These are phyloP conservation scores for Penicillium digitatum DNA, from an alignment of 2,329 filamentous ascomycete species.

Conservation along the genomic window DNA sequence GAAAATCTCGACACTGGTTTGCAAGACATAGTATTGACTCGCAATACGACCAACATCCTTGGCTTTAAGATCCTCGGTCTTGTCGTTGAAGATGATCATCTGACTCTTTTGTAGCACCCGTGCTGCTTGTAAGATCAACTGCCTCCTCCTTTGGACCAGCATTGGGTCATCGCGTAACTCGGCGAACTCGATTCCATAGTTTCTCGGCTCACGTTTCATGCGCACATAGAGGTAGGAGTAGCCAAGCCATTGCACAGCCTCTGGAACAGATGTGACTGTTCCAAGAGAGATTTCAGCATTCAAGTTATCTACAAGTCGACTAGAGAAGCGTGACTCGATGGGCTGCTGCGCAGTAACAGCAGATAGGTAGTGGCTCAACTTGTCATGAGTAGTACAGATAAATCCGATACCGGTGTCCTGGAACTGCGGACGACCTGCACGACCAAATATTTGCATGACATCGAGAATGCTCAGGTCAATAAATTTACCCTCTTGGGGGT, in stretches of 20 bases:
- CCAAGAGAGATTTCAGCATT: constrained; percentile 93
- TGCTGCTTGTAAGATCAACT: constrained; percentile 84
- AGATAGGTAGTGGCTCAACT: constrained; percentile 81
- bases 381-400: constrained; percentile 96
- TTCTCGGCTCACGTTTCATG: constrained; percentile 86
- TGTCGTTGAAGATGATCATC: constrained; percentile 98
- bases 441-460: constrained; percentile 96
- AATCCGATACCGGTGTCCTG: constrained; percentile 97
- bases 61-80: constrained; percentile 83
- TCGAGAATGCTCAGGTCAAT: constrained; percentile 94
- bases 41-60: constrained; percentile 97
- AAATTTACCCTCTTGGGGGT: constrained; percentile 92
- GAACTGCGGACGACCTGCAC: constrained; percentile 94
- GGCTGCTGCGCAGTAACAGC: constrained; percentile 94
- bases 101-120: constrained; percentile 84
- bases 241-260: constrained; percentile 94
- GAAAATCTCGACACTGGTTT: constrained; percentile 92
- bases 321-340: constrained; percentile 94
- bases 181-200: constrained; percentile 92
- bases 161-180: constrained; percentile 85
- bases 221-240: constrained; percentile 97
- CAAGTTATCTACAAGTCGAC: constrained; percentile 90
- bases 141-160: constrained; percentile 77
- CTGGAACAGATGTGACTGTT: constrained; percentile 88
- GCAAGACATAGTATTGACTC: constrained; percentile 93